Evolutionary conservation across 768 basidiomycete genomes (phyloP), one percentile per base, ranked within the genome.

Genomic region (Stropharia rugosoannulata): DNA sequence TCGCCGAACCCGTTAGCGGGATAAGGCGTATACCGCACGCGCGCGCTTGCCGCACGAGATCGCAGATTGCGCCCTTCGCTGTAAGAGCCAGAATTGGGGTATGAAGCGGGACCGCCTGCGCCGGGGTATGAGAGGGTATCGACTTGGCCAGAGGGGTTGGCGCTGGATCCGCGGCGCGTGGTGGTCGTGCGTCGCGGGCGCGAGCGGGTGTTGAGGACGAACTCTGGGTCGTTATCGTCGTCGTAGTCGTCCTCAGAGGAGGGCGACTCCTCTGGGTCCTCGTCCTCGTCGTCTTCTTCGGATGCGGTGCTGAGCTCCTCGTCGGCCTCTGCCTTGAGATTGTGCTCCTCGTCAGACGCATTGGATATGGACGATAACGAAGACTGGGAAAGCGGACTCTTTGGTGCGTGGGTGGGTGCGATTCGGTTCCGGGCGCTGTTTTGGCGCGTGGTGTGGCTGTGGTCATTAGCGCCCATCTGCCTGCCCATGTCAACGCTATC

Each of bases 221-320:
- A 73, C 61, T 73, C 70, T 54, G 67, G 65, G 43, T 66, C 71
- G 55, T 68, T 64, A 27, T 67, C 64, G 35, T 71, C 67, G 53
- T 64, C 68, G 41, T 67, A 41, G 29, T 51, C 49, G 13, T 43
- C 40, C 12, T 59, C 13, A 8, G 44, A 46, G 4, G 43, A 46
- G 4, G 35, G 53, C 45, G 43, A 47, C 43, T 54, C 43, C 32
- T 54, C 53, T 10, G 53, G 53, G 13, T 54, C 53, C 15, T 59
- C 59, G 54, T 57, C 64, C 13, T 62, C 67, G 13, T 62, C 64
- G 8, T 66, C 66, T 32, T 65, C 71, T 9, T 67, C 67, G 27
- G 62, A 61, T 40, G 60, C 55, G 36, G 62, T 59, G 42, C 59
- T 64, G 27, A 55, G 49, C 38, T 62, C 58, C 36, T 47, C 55